These are phyloP conservation scores for Lantana camara DNA, from an alignment of 257 asterid genomes.

Conservation along the genomic window DNA sequence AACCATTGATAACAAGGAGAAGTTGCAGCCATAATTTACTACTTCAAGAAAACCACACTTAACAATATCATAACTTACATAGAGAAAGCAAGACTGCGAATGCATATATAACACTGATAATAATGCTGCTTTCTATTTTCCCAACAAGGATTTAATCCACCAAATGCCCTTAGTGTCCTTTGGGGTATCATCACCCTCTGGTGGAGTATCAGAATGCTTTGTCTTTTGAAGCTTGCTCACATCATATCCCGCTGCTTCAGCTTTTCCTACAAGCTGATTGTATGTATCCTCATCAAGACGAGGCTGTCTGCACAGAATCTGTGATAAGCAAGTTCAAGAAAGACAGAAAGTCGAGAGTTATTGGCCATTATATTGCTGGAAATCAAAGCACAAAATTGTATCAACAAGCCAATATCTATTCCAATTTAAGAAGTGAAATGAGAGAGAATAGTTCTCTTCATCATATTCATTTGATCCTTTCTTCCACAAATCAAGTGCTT, in stretches of 20 bases:
- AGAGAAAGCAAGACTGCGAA: neutral
- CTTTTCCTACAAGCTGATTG: constrained; percentile 57
- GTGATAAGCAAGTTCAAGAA: neutral
- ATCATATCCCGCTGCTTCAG: constrained; percentile 70
- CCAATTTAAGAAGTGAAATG: neutral
- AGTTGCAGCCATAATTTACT: no score
- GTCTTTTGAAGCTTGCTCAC: constrained; percentile 76
- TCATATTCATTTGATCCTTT: no score
- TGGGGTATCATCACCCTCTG: constrained; percentile 44
- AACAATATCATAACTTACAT: neutral
- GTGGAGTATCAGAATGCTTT: constrained; percentile 60
- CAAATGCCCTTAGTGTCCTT: constrained; percentile 67
- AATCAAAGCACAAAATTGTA: neutral
- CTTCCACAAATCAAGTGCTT: no score
- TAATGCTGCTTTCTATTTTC: neutral
- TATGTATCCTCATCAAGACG: constrained; percentile 57
- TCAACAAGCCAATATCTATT: neutral
- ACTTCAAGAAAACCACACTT: neutral
- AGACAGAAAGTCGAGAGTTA: neutral
- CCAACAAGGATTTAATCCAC: constrained; percentile 78
- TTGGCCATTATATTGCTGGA: no score
- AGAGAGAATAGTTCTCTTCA: no score
- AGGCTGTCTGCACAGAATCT: constrained; percentile 67
- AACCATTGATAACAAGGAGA: no score
- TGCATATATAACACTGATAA: no score